phyloP scores from a whole-genome alignment of 352 stramenopile genomes.

The Elongisporangium undulatum region DNA sequence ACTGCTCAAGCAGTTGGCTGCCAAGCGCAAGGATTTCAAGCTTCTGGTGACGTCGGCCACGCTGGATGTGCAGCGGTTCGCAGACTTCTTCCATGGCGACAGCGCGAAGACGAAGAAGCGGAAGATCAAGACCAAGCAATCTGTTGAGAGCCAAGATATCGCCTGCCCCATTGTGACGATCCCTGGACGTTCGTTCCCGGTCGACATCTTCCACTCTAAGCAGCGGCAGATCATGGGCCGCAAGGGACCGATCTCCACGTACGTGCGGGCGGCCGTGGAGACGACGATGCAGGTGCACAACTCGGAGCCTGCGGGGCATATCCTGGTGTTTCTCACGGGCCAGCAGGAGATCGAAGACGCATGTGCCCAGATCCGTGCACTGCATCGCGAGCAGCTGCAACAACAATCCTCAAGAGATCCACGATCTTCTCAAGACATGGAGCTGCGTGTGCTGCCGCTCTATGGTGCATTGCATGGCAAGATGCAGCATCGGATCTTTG shows the following conservation, averaged over 20 bases:
- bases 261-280: slow-evolving; percentile 64
- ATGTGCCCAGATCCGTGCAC: slow-evolving; percentile 78
- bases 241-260: slow-evolving; percentile 52
- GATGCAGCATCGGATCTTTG: slow-evolving; percentile 94
- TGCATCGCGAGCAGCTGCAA: slow-evolving; percentile 19
- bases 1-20: slow-evolving; percentile 79
- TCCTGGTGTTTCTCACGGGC: slow-evolving; percentile 95
- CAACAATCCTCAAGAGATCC: not conserved
- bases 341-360: slow-evolving; percentile 92
- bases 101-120: slow-evolving; percentile 6
- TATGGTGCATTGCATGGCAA: slow-evolving; percentile 95
- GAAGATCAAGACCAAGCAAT: slow-evolving; percentile 11
- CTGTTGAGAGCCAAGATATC: not conserved
- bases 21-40: slow-evolving; percentile 74
- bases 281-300: slow-evolving; percentile 77
- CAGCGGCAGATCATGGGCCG: slow-evolving; percentile 71
- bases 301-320: slow-evolving; percentile 69
- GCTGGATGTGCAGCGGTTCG: slow-evolving; percentile 84
- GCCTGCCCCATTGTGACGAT: slow-evolving; percentile 85
- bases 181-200: slow-evolving; percentile 89
- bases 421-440: slow-evolving; percentile 12
- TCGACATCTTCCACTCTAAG: slow-evolving; percentile 93
- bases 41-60: slow-evolving; percentile 94
- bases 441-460: slow-evolving; percentile 86
- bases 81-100: slow-evolving; percentile 69